Conservation (phyloP, 305 asterid species). For the Solanum hybrid region DNA sequence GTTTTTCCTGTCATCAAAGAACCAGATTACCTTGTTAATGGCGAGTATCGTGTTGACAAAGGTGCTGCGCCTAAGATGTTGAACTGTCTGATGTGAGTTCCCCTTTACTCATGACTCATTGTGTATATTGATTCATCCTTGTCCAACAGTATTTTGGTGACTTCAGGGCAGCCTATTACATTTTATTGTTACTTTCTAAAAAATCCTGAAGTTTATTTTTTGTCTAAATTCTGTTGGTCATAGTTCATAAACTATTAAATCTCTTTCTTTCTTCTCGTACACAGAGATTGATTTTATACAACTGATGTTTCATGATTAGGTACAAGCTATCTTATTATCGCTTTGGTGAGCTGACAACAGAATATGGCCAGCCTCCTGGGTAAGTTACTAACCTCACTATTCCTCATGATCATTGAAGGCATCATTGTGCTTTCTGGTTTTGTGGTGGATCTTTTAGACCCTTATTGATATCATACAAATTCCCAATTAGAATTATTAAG, state of each 20-base stretch:
- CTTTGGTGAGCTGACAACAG: slow-evolving; percentile 93
- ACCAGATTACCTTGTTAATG: slow-evolving; percentile 97
- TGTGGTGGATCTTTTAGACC: background rate
- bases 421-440: background rate
- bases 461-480: background rate
- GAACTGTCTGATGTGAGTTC: slow-evolving; percentile 95
- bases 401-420: background rate
- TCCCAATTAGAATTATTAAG: background rate
- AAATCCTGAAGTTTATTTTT: background rate
- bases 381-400: slow-evolving; percentile 24
- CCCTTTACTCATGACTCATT: background rate
- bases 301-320: slow-evolving; percentile 37
- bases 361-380: slow-evolving; percentile 97
- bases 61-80: slow-evolving; percentile 98
- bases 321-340: slow-evolving; percentile 93
- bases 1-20: slow-evolving; percentile 96
- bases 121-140: background rate
- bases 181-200: background rate
- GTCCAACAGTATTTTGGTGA: background rate
- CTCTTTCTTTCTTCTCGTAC: background rate
- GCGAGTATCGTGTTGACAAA: slow-evolving; percentile 96
- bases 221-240: background rate
- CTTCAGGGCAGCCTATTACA: background rate
- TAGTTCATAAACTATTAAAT: background rate
- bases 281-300: background rate